phyloP scores from a whole-genome alignment of 108 stramenopile genomes.

The Cyclostephanos invisitatus region DNA sequence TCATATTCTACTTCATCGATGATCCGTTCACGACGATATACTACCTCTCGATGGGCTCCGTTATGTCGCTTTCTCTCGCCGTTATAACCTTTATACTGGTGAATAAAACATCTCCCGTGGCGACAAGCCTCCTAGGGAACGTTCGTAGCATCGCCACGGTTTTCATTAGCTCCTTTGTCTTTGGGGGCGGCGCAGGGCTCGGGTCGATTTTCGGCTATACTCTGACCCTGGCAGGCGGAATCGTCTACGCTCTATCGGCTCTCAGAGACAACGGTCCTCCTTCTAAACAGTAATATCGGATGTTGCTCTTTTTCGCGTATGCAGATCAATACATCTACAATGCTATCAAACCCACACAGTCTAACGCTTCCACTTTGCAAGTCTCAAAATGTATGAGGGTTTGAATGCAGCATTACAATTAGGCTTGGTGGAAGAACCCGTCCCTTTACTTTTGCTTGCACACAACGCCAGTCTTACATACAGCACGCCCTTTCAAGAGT shows the following conservation, averaged over 20 bases:
- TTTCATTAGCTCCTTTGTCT: constrained; percentile 29
- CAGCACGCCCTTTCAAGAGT: too few species aligned
- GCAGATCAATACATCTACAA: too few species aligned
- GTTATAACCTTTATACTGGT: constrained; percentile 32
- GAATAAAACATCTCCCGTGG: constrained; percentile 35
- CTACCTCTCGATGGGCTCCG: constrained; percentile 22
- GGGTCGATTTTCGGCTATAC: constrained; percentile 17
- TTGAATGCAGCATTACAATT: too few species aligned
- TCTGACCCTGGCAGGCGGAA: constrained; percentile 23
- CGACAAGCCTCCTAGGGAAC: constrained; percentile 34
- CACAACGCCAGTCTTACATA: too few species aligned
- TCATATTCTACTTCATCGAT: constrained; percentile 14
- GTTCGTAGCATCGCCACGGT: constrained; percentile 35
- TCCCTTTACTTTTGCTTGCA: too few species aligned
- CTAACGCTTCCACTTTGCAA: too few species aligned
- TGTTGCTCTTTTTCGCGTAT: too few species aligned
- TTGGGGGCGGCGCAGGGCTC: neutral
- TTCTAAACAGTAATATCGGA: neutral
- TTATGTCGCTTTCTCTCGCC: constrained; percentile 18
- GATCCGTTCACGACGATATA: constrained; percentile 15
- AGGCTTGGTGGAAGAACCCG: too few species aligned
- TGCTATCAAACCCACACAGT: too few species aligned
- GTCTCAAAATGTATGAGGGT: too few species aligned
- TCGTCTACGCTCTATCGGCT: constrained; percentile 22
- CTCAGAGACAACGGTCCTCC: constrained; percentile 1